phyloP scores from a whole-genome alignment of 169 alveolate genomes.

The Eimeria brunetti region DNA sequence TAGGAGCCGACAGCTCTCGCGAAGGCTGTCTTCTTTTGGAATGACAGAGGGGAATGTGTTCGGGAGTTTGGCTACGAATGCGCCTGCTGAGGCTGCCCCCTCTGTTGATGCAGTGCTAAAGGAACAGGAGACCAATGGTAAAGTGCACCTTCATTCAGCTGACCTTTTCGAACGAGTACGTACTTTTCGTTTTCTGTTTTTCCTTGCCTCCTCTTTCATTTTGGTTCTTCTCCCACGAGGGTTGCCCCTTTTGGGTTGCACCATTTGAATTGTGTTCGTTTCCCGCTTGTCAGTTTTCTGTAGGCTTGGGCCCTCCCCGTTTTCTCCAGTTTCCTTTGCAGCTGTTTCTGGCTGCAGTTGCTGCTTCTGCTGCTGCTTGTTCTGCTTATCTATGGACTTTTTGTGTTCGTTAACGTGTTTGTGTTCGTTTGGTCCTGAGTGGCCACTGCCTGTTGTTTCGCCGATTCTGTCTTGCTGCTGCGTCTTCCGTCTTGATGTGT shows the following conservation, averaged over 20 bases:
- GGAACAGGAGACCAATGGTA: slow-evolving; percentile 42
- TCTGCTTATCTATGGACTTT: background rate
- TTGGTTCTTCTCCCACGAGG: background rate
- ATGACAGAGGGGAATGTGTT: slow-evolving; percentile 65
- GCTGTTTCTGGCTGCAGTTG: background rate
- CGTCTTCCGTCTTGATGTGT: too few species aligned
- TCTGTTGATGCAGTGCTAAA: slow-evolving; percentile 40
- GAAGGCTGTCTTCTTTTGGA: slow-evolving; percentile 59
- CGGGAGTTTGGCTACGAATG: slow-evolving; percentile 30
- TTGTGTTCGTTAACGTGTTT: too few species aligned
- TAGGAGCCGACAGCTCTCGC: slow-evolving; percentile 31
- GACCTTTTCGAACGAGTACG: slow-evolving; percentile 77
- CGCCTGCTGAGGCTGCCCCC: slow-evolving; percentile 9
- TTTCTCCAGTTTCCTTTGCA: background rate
- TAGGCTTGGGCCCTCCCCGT: background rate
- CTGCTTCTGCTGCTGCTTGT: background rate
- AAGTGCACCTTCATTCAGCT: slow-evolving; percentile 72
- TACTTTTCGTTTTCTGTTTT: too few species aligned
- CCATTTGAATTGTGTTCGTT: background rate
- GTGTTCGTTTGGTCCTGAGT: too few species aligned
- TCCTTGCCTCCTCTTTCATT: background rate
- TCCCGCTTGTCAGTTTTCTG: background rate
- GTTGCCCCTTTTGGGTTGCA: background rate
- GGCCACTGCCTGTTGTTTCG: too few species aligned
- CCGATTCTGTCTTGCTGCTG: too few species aligned